phyloP scores from a whole-genome alignment of 768 basidiomycete genomes.

The Russula virescens region DNA sequence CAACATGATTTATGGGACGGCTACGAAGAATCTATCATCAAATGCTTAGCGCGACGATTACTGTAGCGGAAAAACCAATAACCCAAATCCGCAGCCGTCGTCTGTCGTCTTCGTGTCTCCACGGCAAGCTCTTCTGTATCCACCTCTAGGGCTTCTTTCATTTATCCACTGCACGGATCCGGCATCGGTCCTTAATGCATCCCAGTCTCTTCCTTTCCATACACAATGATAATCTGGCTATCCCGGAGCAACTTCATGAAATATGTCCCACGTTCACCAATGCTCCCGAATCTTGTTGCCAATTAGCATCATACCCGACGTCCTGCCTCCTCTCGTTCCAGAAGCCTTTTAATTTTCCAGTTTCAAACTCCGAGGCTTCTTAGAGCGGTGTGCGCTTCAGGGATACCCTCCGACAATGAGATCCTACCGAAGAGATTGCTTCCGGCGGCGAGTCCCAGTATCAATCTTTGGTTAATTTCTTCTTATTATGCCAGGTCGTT shows the following conservation, averaged over 20 bases:
- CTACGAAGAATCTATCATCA: neutral
- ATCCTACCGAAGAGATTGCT: neutral
- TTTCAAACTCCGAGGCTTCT: conserved; percentile 8
- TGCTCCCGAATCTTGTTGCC: neutral
- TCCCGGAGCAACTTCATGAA: conserved; percentile 1
- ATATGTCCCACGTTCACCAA: neutral
- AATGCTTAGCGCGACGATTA: neutral
- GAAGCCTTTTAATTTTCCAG: neutral
- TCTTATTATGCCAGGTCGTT: neutral
- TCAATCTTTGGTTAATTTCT: neutral
- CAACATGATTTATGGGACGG: neutral
- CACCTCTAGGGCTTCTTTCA: neutral
- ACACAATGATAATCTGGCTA: neutral
- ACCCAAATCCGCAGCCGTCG: too few species aligned
- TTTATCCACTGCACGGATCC: neutral
- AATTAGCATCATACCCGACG: neutral
- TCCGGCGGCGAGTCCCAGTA: neutral
- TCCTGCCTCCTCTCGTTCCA: neutral
- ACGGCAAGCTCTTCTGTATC: neutral
- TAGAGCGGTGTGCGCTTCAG: neutral
- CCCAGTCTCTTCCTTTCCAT: neutral
- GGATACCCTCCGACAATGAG: neutral
- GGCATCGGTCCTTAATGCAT: neutral
- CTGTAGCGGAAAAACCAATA: neutral
- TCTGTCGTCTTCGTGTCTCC: neutral